Evolutionary conservation across 1,284 basidiomycete genomes (phyloP).

Genomic region (Tylopilus sp.): DNA sequence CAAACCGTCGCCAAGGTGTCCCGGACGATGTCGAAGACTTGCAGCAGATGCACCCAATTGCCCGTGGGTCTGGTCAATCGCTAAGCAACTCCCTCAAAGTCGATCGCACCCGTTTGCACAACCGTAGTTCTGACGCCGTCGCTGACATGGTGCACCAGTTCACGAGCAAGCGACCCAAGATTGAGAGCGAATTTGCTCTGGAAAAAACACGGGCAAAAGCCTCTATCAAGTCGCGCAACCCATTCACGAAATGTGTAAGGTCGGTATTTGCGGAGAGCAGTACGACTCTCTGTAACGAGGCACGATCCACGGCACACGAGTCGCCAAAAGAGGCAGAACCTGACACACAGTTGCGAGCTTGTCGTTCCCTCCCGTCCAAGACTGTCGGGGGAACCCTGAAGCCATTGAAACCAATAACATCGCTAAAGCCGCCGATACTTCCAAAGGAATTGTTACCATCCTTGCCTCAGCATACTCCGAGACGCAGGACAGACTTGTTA

Average conservation of each 20-base stretch:
- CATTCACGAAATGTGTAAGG: slow-evolving; percentile 17
- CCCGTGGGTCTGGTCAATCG: slow-evolving; percentile 3
- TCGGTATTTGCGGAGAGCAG: slow-evolving; percentile 23
- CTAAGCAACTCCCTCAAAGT: slow-evolving; percentile 13
- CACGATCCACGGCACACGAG: not conserved
- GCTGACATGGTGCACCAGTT: slow-evolving; percentile 22
- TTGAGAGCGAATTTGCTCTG: slow-evolving; percentile 24
- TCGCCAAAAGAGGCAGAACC: not conserved
- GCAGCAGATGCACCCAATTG: not conserved
- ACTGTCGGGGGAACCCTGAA: slow-evolving; percentile 16
- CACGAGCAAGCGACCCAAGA: slow-evolving; percentile 22
- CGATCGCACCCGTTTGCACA: slow-evolving; percentile 28
- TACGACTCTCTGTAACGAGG: not conserved
- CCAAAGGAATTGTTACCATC: slow-evolving; percentile 26
- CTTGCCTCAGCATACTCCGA: slow-evolving; percentile 5
- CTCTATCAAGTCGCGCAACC: slow-evolving; percentile 18
- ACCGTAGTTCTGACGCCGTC: slow-evolving; percentile 20
- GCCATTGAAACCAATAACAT: slow-evolving; percentile 37
- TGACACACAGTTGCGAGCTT: slow-evolving; percentile 5
- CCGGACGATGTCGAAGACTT: not conserved
- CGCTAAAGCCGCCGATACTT: slow-evolving; percentile 33
- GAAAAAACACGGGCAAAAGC: slow-evolving; percentile 8
- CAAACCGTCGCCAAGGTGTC: not conserved
- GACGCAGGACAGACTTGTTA: slow-evolving; percentile 12
- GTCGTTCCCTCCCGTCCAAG: slow-evolving; percentile 8